Percentiles rank a stretch among this genome's conserved stretches.
These are phyloP conservation scores for Dittrichia graveolens DNA, from an alignment of 129 eudicot genomes.

Conservation along the genomic window DNA sequence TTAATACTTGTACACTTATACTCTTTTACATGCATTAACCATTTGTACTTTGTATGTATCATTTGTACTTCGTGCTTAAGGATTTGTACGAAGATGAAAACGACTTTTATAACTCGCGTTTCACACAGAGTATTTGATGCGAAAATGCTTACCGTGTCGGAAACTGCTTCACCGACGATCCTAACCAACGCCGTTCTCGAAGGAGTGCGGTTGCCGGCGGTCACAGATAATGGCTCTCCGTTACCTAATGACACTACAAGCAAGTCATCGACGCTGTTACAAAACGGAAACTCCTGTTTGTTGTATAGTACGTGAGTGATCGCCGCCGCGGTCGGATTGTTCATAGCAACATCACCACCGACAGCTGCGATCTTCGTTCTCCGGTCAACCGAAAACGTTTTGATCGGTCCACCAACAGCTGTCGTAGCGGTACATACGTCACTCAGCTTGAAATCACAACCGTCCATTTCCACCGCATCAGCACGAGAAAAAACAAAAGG, in stretches of 20 bases:
- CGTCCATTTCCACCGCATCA: conserved; percentile 76
- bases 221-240: conserved; percentile 42
- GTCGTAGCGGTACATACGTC: conserved; percentile 76
- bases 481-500: conserved; percentile 91
- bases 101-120: conserved; percentile 7
- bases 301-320: conserved; percentile 77
- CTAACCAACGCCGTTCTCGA: conserved; percentile 45
- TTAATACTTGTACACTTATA: too few species aligned
- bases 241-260: conserved; percentile 78
- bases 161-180: conserved; percentile 70
- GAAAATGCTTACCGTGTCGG: conserved; percentile 62
- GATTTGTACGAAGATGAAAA: background rate
- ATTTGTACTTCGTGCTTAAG: background rate
- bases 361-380: conserved; percentile 52
- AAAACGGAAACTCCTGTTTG: conserved; percentile 80
- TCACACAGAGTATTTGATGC: conserved; percentile 16
- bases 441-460: conserved; percentile 70
- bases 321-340: conserved; percentile 83
- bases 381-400: conserved; percentile 55
- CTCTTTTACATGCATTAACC: conserved; percentile 9
- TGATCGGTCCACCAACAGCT: conserved; percentile 36
- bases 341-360: conserved; percentile 74
- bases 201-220: conserved; percentile 35
- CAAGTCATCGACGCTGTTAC: conserved; percentile 70
- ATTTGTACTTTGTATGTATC: background rate